Conservation (phyloP, 2,329 filamentous ascomycete species). For the Grosmannia clavigera region DNA sequence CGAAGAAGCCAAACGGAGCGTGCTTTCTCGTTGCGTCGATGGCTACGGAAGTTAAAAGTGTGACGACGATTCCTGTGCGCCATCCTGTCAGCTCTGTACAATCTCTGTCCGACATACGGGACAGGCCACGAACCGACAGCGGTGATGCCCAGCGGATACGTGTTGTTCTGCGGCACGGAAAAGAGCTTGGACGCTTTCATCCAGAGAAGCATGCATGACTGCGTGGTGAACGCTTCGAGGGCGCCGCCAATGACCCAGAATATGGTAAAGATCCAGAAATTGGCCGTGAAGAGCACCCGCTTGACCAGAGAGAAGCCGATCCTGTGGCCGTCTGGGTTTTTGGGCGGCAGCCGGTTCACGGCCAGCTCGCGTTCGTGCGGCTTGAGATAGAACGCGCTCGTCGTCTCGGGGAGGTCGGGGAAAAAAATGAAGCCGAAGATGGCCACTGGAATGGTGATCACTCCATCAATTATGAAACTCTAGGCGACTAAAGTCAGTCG, state of each 20-base stretch:
- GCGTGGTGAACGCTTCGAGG: slow-evolving; percentile 57
- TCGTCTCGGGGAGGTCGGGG: slow-evolving; percentile 37
- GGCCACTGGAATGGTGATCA: slow-evolving; percentile 43
- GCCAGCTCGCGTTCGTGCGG: slow-evolving; percentile 22
- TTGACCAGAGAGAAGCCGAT: background rate
- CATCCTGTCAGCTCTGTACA: background rate
- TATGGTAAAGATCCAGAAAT: slow-evolving; percentile 45
- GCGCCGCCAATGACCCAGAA: slow-evolving; percentile 60
- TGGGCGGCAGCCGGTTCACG: slow-evolving; percentile 23
- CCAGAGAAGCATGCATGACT: slow-evolving; percentile 40
- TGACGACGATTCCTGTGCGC: background rate
- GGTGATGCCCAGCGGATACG: slow-evolving; percentile 42
- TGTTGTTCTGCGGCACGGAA: slow-evolving; percentile 35
- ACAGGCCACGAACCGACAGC: slow-evolving; percentile 28
- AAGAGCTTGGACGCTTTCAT: slow-evolving; percentile 34
- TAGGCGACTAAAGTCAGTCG: background rate
- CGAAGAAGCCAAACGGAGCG: background rate
- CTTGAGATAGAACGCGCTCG: slow-evolving; percentile 34
- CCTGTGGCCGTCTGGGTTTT: slow-evolving; percentile 9
- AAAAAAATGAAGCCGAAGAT: slow-evolving; percentile 40
- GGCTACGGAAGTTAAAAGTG: background rate
- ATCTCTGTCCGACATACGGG: background rate
- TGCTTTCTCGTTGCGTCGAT: background rate
- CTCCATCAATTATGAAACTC: slow-evolving; percentile 33
- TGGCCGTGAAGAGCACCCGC: background rate